Conservation (phyloP, 2,329 filamentous ascomycete species). For the Chaetothyriales sp. region DNA sequence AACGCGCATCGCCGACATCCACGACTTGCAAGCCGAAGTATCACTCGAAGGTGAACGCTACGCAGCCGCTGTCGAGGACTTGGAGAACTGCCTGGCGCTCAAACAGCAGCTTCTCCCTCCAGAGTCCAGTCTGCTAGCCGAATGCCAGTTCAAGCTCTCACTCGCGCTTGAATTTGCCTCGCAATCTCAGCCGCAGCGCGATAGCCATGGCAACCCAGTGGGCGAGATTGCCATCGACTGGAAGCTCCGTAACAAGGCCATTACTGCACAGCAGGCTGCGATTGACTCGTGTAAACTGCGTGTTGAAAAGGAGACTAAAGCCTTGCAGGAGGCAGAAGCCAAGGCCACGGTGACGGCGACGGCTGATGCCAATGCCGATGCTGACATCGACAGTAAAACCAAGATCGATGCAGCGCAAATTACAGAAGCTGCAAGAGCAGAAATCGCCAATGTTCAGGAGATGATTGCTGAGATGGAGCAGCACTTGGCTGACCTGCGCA, state of each 20-base stretch:
- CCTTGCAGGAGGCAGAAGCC: conserved; percentile 26
- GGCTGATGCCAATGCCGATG: no score
- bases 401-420: neutral
- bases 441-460: conserved; percentile 44
- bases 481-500: conserved; percentile 41
- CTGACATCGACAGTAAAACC: no score
- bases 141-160: conserved; percentile 92
- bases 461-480: conserved; percentile 48
- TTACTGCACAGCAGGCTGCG: conserved; percentile 43
- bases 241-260: conserved; percentile 42
- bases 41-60: conserved; percentile 95
- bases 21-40: conserved; percentile 88
- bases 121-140: conserved; percentile 73
- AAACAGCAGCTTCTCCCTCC: conserved; percentile 65
- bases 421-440: conserved; percentile 29
- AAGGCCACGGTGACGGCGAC: no score
- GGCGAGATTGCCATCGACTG: conserved; percentile 35
- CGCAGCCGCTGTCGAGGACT: conserved; percentile 69
- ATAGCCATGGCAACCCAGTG: conserved; percentile 28
- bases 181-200: conserved; percentile 37
- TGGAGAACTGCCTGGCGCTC: conserved; percentile 59
- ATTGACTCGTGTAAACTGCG: conserved; percentile 43
- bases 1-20: conserved; percentile 79
- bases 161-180: conserved; percentile 89
- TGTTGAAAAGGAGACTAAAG: conserved; percentile 37